These are phyloP conservation scores for Apiospora arundinis DNA, from an alignment of 2,329 filamentous ascomycete species.

Conservation along the genomic window DNA sequence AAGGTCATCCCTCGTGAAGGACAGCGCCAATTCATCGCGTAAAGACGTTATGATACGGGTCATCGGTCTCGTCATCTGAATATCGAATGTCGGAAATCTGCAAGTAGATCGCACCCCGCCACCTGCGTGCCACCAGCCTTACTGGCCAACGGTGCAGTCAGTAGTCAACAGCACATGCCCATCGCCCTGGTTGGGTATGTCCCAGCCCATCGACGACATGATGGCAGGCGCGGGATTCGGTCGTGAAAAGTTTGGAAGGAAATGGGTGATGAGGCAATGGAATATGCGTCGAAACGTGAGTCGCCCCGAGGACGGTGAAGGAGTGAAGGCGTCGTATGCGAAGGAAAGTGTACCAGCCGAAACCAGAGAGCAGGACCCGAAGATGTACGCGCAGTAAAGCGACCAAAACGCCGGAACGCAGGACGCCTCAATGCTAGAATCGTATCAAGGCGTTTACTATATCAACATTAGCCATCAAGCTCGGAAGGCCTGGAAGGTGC, in stretches of 20 bases:
- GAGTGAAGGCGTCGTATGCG: slow-evolving; percentile 9
- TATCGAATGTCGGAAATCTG: slow-evolving; percentile 17
- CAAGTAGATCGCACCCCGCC: slow-evolving; percentile 3
- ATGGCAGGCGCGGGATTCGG: slow-evolving; percentile 10
- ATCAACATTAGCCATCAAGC: background rate
- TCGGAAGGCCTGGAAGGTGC: background rate
- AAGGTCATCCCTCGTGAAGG: slow-evolving; percentile 15
- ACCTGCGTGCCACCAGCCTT: slow-evolving; percentile 7
- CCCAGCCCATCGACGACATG: background rate
- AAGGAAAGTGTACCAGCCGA: slow-evolving; percentile 21
- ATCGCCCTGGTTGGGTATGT: background rate
- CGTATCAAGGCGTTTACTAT: slow-evolving; percentile 28
- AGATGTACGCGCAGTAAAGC: slow-evolving; percentile 22
- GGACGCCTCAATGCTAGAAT: slow-evolving; percentile 41
- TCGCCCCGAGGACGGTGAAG: background rate
- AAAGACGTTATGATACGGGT: slow-evolving; percentile 17
- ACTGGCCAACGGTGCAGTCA: background rate
- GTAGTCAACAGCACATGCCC: slow-evolving; percentile 3
- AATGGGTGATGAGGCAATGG: slow-evolving; percentile 13
- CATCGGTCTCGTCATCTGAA: slow-evolving; percentile 19
- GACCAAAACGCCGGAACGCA: slow-evolving; percentile 29
- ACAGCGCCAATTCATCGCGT: slow-evolving; percentile 15
- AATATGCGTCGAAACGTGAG: slow-evolving; percentile 9
- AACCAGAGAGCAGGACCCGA: slow-evolving; percentile 22
- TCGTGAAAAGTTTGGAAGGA: background rate